Conservation (phyloP, 257 asterid species). For the Scutellaria galericulata region DNA sequence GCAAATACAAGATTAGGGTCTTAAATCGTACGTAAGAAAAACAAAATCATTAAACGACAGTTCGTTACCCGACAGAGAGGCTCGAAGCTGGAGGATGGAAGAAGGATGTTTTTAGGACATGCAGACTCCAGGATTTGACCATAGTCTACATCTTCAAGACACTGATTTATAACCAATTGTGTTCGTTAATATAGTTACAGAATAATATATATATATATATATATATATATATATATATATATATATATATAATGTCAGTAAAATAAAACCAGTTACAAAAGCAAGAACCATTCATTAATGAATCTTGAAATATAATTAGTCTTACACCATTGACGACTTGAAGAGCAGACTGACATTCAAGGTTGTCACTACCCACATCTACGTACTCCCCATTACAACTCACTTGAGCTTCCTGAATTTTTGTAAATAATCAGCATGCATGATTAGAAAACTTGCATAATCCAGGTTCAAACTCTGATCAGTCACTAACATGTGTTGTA, state of each 20-base stretch:
- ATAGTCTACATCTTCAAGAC: constrained; percentile 33
- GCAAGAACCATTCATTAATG: neutral
- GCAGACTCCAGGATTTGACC: constrained; percentile 39
- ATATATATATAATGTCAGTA: too few species aligned
- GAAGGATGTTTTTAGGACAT: constrained; percentile 33
- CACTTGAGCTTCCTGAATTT: constrained; percentile 38
- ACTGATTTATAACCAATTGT: constrained; percentile 26
- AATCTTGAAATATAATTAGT: neutral
- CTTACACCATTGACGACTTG: constrained; percentile 36
- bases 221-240: too few species aligned
- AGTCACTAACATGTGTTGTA: too few species aligned
- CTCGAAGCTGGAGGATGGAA: constrained; percentile 29
- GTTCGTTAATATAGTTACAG: too few species aligned
- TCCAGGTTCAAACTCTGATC: too few species aligned
- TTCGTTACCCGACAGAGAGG: constrained; percentile 38
- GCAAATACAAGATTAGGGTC: constrained; percentile 9
- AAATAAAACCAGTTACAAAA: too few species aligned
- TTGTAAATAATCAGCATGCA: neutral
- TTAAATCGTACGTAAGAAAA: neutral
- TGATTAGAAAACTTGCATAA: too few species aligned
- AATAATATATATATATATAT: too few species aligned
- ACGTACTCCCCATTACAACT: constrained; percentile 41
- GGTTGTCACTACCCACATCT: constrained; percentile 17
- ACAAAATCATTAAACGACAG: neutral
- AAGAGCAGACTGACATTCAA: constrained; percentile 34